Percentiles rank a stretch among this genome's conserved stretches.
Conservation (phyloP, 1,284 basidiomycete species). For the Phylloporus sp. region DNA sequence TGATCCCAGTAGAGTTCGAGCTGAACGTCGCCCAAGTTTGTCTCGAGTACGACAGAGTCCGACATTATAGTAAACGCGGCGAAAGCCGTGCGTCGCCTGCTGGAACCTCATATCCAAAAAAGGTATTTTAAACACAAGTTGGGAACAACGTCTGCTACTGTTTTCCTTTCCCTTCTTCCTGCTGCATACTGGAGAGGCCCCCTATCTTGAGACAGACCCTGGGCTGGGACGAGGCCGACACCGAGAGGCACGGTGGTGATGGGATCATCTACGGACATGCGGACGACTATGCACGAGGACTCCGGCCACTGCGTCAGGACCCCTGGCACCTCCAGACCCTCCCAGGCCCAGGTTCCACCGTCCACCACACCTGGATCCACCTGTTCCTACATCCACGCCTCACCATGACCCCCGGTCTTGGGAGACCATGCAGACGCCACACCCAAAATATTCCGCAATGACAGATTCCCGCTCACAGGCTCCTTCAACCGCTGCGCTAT, state of each 20-base stretch:
- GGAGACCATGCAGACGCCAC: constrained; percentile 52
- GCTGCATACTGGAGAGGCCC: no score
- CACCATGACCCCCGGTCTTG: not conserved
- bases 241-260: no score
- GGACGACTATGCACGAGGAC: no score
- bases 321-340: no score
- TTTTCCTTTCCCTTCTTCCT: constrained; percentile 84
- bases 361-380: constrained; percentile 42
- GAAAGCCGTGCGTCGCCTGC: not conserved
- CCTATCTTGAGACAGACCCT: no score
- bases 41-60: constrained; percentile 81
- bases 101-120: constrained; percentile 4
- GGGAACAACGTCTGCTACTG: constrained; percentile 85
- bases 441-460: constrained; percentile 71
- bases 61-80: constrained; percentile 28
- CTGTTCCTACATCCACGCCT: constrained; percentile 4
- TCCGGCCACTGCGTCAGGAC: no score
- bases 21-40: constrained; percentile 86
- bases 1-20: constrained; percentile 92
- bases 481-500: constrained; percentile 54
- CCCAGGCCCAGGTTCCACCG: no score
- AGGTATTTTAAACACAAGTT: constrained; percentile 30
- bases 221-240: no score
- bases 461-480: constrained; percentile 69
- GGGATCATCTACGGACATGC: no score